phyloP scores from a whole-genome alignment of 2,329 filamentous ascomycete genomes.

The Pseudopyrenochaeta lycopersici region DNA sequence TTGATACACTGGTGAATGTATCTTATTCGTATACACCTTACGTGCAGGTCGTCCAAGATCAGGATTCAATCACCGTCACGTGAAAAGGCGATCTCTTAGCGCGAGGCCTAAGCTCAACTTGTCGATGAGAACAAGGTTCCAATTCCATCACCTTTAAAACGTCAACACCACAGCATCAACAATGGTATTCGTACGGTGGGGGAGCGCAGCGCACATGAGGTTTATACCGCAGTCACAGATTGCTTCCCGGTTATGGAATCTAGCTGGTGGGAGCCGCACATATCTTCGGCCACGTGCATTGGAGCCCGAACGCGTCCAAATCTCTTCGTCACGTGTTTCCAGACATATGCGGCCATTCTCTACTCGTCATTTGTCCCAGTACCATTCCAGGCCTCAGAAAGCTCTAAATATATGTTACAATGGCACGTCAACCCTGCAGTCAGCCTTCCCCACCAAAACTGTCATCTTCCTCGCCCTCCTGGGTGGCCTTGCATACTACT shows the following conservation, averaged over 20 bases:
- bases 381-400: neutral
- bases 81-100: neutral
- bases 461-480: constrained; percentile 33
- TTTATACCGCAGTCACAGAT: neutral
- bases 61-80: too few relatives aligned
- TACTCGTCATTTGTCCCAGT: neutral
- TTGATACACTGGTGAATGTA: too few relatives aligned
- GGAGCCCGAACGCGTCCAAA: constrained; percentile 14
- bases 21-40: neutral
- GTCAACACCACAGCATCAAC: constrained; percentile 6
- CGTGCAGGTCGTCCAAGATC: too few relatives aligned
- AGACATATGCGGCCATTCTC: constrained; percentile 1
- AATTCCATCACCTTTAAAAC: neutral
- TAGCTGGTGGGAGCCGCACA: constrained; percentile 12
- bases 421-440: constrained; percentile 23
- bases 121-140: neutral
- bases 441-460: constrained; percentile 45
- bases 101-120: neutral
- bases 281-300: constrained; percentile 18
- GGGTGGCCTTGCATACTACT: constrained; percentile 32
- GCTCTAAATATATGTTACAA: neutral
- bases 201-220: constrained; percentile 8
- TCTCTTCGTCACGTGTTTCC: constrained; percentile 26
- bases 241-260: constrained; percentile 5
- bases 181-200: constrained; percentile 22